These are phyloP conservation scores for Pterocarpus santalinus DNA, from an alignment of 306 rosid genomes.

Conservation along the genomic window DNA sequence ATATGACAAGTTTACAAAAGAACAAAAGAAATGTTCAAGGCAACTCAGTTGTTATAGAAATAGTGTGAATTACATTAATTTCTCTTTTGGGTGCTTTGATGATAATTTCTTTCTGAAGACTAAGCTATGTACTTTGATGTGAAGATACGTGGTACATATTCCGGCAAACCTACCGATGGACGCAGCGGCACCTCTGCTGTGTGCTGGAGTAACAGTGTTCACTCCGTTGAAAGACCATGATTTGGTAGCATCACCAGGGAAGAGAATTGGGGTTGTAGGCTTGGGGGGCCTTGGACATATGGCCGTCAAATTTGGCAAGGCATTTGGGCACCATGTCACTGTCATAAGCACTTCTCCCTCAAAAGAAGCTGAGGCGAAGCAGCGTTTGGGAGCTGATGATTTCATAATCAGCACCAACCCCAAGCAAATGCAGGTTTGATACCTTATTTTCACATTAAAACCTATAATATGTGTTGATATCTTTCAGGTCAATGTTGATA, in stretches of 20 bases:
- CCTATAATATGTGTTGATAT: too few species aligned
- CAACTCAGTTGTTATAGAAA: too few species aligned
- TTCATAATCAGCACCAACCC: slow-evolving; percentile 68
- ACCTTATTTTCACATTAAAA: too few species aligned
- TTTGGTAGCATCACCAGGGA: slow-evolving; percentile 51
- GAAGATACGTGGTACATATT: slow-evolving; percentile 75
- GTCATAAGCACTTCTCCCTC: slow-evolving; percentile 80
- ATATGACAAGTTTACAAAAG: too few species aligned
- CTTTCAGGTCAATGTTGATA: too few species aligned
- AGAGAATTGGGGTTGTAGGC: slow-evolving; percentile 74
- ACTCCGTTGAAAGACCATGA: slow-evolving; percentile 67
- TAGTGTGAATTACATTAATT: too few species aligned
- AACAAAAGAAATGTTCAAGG: too few species aligned
- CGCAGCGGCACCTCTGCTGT: slow-evolving; percentile 73
- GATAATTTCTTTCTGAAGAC: background rate
- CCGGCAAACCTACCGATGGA: slow-evolving; percentile 70
- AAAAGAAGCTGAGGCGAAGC: slow-evolving; percentile 69
- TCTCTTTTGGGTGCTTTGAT: too few species aligned
- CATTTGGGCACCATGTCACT: slow-evolving; percentile 81
- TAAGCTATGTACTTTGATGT: slow-evolving; percentile 3
- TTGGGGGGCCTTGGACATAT: slow-evolving; percentile 82
- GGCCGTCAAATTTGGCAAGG: slow-evolving; percentile 81
- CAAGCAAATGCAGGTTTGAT: slow-evolving; percentile 60
- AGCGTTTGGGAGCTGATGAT: slow-evolving; percentile 70
- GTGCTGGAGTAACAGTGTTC: slow-evolving; percentile 83